Conservation (phyloP, 75 land plant species). For the Gnetum montanum region DNA sequence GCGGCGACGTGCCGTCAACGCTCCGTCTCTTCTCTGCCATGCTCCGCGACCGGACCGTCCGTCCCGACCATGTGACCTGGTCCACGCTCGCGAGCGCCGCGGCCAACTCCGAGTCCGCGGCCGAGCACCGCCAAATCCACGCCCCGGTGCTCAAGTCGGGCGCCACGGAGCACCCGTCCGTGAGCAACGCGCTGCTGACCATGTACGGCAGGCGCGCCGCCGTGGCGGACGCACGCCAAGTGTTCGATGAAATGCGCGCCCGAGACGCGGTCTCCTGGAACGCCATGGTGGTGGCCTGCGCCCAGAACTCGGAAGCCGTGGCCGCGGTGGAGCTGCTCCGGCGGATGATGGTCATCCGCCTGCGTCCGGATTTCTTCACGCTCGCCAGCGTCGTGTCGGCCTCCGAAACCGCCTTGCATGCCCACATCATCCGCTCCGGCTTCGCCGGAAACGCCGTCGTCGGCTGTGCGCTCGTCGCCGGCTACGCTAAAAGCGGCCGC, state of each 20-base stretch:
- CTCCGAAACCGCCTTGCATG: background rate
- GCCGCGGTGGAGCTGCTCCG: background rate
- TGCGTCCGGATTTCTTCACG: background rate
- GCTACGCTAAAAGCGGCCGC: no score
- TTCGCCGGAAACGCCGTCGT: no score
- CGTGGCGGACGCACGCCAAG: conserved; percentile 5
- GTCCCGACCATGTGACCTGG: no score
- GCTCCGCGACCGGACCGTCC: no score
- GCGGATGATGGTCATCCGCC: background rate
- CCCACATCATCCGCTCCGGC: background rate
- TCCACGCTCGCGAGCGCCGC: no score
- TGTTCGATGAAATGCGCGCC: conserved; percentile 9
- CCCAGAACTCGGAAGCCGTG: background rate
- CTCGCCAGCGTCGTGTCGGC: background rate
- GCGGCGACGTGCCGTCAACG: no score
- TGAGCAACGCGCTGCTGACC: conserved; percentile 11
- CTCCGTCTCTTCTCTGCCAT: no score
- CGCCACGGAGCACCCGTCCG: background rate
- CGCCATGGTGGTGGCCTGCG: conserved; percentile 10
- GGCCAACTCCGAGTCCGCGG: no score
- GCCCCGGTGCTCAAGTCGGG: background rate
- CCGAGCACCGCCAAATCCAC: conserved; percentile 6
- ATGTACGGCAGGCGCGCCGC: conserved; percentile 10
- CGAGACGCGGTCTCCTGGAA: conserved; percentile 15
- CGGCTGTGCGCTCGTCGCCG: no score